Percentiles rank a stretch among this genome's conserved stretches.
Conservation (phyloP, 129 eudicot genomes). For the sunflower (Helianthus annuus) region HanXRQr2.0-SUNRISE NC_035434.2:169880885-169881384, state of each 20-base stretch:
- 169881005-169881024: slow-evolving; percentile 75
- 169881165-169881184: slow-evolving; percentile 99
- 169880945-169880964: slow-evolving; percentile 47
- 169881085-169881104: slow-evolving; percentile 43
- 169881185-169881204: slow-evolving; percentile 93
- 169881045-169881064: background rate
- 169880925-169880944: slow-evolving; percentile 41
- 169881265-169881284: background rate
- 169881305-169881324: background rate
- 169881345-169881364: background rate
- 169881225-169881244: background rate
- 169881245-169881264: background rate
- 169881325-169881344: background rate
- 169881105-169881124: slow-evolving; percentile 97
- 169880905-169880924: slow-evolving; percentile 32
- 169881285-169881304: background rate
- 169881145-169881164: slow-evolving; percentile 97
- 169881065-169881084: background rate
- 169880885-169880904: slow-evolving; percentile 49
- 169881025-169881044: slow-evolving; percentile 35
- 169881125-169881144: slow-evolving; percentile 97
- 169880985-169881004: slow-evolving; percentile 60
- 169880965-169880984: slow-evolving; percentile 64
- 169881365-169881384: slow-evolving; percentile 1
- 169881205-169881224: slow-evolving; percentile 87